phyloP scores from a whole-genome alignment of 345 rosid genomes.

The Cardiospermum halicacabum region DNA sequence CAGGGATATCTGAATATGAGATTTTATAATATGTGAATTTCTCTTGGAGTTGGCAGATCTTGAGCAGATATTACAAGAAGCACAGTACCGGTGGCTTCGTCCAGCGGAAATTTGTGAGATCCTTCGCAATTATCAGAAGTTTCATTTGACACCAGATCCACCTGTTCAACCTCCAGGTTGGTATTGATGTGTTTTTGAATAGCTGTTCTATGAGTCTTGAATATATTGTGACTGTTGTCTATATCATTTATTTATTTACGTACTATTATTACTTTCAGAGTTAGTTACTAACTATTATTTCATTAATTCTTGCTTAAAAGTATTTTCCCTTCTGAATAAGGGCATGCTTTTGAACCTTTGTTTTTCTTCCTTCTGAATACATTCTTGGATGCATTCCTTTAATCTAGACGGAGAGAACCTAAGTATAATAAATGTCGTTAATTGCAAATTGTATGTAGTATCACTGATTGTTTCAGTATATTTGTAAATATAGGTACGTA shows the following conservation, averaged over 20 bases:
- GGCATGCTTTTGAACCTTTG: background rate
- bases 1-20: background rate
- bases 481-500: too few species aligned
- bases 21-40: background rate
- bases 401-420: too few species aligned
- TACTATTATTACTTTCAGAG: too few species aligned
- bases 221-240: background rate
- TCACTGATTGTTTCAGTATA: background rate
- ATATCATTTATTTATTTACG: background rate
- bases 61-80: constrained; percentile 39
- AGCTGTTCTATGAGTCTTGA: background rate
- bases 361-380: background rate
- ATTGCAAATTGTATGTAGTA: background rate
- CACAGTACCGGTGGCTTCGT: constrained; percentile 61
- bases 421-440: too few species aligned
- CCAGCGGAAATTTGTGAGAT: constrained; percentile 57
- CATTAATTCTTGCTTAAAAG: background rate
- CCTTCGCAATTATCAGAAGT: constrained; percentile 37
- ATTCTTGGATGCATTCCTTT: too few species aligned
- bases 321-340: too few species aligned
- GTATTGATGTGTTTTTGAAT: constrained; percentile 8
- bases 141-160: constrained; percentile 37
- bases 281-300: too few species aligned
- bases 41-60: constrained; percentile 29
- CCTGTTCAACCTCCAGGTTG: constrained; percentile 51